A percentile compares a stretch with the other conserved stretches of the same genome.
Evolutionary conservation across 78 protist genomes (phyloP).

Genomic region (Tieghemostelium lacteum): DNA sequence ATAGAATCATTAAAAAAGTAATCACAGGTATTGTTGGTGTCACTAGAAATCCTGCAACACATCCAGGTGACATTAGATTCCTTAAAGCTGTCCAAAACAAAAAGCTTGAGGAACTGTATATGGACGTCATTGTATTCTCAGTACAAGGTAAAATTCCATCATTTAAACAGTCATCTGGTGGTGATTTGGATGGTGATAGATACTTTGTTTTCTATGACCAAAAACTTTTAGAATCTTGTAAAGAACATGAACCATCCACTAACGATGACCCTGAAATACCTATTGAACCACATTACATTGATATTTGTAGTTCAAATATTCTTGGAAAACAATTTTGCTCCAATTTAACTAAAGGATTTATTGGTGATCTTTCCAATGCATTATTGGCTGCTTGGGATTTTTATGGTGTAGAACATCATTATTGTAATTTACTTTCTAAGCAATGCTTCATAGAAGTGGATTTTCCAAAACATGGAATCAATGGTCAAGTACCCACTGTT

Average conservation of each 20-base stretch:
- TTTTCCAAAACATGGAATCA: conserved; percentile 40
- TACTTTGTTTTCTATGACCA: conserved; percentile 68
- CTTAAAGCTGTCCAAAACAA: conserved; percentile 45
- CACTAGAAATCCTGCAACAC: conserved; percentile 70
- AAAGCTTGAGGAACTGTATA: not conserved
- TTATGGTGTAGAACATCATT: not conserved
- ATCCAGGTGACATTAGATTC: conserved; percentile 79
- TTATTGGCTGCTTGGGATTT: conserved; percentile 55
- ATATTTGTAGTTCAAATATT: not conserved
- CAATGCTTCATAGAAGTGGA: conserved; percentile 75
- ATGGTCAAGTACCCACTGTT: conserved; percentile 51
- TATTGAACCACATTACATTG: not conserved
- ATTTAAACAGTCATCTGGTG: conserved; percentile 63
- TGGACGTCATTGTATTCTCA: conserved; percentile 54
- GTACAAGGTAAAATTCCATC: conserved; percentile 59
- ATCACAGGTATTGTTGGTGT: conserved; percentile 39
- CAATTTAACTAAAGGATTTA: conserved; percentile 1
- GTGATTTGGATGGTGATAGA: conserved; percentile 84
- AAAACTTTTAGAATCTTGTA: not conserved
- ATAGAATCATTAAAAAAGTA: not conserved
- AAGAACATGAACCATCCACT: not conserved
- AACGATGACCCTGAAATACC: not conserved
- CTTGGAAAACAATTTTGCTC: conserved; percentile 17
- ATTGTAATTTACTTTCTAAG: conserved; percentile 22
- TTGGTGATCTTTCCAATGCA: conserved; percentile 48